Conservation (phyloP, 176 grass and related monocot genomes). For the Rhynchospora pubera region DNA sequence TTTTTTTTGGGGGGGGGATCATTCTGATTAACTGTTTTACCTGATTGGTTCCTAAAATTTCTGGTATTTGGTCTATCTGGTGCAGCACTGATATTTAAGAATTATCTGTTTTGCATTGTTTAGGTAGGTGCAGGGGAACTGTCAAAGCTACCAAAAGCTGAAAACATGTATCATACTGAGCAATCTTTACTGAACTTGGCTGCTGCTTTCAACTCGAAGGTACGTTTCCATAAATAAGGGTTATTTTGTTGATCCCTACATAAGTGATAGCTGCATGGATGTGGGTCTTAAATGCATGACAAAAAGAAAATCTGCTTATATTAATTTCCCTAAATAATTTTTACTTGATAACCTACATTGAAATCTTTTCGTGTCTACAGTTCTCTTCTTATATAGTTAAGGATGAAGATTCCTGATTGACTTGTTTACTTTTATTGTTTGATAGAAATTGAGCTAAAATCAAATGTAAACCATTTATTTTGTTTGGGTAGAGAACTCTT, state of each 20-base stretch:
- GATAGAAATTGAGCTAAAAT: background rate
- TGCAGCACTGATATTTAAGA: background rate
- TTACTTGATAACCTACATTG: background rate
- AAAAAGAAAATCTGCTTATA: background rate
- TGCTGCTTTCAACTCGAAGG: constrained; percentile 6
- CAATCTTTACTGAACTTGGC: constrained; percentile 8
- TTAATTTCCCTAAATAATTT: background rate
- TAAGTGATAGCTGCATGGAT: constrained; percentile 1
- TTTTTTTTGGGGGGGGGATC: no score
- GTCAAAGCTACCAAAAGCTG: constrained; percentile 15
- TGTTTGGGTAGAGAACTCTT: background rate
- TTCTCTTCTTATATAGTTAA: background rate
- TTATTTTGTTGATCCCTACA: background rate
- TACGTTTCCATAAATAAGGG: background rate
- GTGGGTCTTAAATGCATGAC: background rate
- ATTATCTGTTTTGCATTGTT: background rate
- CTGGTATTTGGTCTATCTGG: background rate
- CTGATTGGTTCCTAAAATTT: background rate
- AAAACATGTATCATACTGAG: constrained; percentile 17
- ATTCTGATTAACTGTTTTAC: no score
- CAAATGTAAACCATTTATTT: background rate
- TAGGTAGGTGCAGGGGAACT: background rate
- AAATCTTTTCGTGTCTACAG: background rate
- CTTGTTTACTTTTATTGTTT: background rate
- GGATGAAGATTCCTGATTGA: background rate